Conservation (phyloP, 805 yeast species). For the Kazachstania psychrophila region DNA sequence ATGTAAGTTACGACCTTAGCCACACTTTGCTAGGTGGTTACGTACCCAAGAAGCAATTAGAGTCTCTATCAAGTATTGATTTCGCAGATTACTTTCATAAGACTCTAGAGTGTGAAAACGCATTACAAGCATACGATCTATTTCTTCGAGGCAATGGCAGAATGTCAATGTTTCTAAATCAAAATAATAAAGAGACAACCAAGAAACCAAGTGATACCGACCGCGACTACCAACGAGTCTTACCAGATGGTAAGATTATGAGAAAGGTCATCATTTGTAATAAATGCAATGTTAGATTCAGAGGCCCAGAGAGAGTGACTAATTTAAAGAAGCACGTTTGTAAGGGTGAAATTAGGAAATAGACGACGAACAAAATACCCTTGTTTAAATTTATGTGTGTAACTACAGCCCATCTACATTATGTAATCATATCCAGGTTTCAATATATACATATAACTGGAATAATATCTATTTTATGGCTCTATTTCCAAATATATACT, state of each 20-base stretch:
- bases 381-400: too few species aligned
- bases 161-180: neutral
- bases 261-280: constrained; percentile 23
- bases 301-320: constrained; percentile 19
- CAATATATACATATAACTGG: too few species aligned
- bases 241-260: constrained; percentile 10
- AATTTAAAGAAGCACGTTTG: constrained; percentile 16
- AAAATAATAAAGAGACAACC: neutral
- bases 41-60: constrained; percentile 27
- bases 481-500: too few species aligned
- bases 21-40: constrained; percentile 29
- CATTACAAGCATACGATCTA: constrained; percentile 20
- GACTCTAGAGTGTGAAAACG: constrained; percentile 22
- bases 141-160: constrained; percentile 3
- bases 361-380: too few species aligned
- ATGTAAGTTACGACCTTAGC: constrained; percentile 21
- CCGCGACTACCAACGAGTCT: neutral
- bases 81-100: constrained; percentile 29
- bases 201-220: neutral
- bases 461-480: too few species aligned
- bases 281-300: constrained; percentile 19
- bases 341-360: too few species aligned
- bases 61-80: constrained; percentile 26
- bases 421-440: too few species aligned
- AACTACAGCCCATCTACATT: too few species aligned